phyloP scores from a whole-genome alignment of 1,284 basidiomycete genomes.

The Ustilago curta region DNA sequence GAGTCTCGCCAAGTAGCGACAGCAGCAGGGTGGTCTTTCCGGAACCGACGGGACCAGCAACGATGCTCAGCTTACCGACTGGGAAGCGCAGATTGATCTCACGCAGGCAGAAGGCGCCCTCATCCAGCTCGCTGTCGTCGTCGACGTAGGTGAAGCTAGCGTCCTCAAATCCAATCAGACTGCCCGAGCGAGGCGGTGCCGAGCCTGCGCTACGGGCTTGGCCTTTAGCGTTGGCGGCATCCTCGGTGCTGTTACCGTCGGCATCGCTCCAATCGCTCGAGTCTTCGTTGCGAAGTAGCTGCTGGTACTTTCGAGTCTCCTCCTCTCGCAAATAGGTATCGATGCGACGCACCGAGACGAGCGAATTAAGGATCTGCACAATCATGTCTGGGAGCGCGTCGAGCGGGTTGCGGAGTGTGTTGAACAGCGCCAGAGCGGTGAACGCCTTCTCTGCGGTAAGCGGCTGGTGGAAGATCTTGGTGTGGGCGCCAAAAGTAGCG shows the following conservation, averaged over 20 bases:
- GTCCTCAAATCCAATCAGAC: slow-evolving; percentile 72
- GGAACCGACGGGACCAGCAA: slow-evolving; percentile 75
- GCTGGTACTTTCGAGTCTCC: slow-evolving; percentile 74
- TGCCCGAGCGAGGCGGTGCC: neutral
- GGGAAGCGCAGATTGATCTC: slow-evolving; percentile 75
- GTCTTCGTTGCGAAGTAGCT: slow-evolving; percentile 70
- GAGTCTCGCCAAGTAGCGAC: slow-evolving; percentile 75
- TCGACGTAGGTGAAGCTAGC: slow-evolving; percentile 71
- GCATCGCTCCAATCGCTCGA: slow-evolving; percentile 59
- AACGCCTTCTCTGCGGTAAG: slow-evolving; percentile 72
- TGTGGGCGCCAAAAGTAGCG: slow-evolving; percentile 77
- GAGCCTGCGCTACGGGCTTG: slow-evolving; percentile 4
- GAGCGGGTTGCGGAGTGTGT: slow-evolving; percentile 61
- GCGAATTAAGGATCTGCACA: slow-evolving; percentile 71
- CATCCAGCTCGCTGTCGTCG: slow-evolving; percentile 39
- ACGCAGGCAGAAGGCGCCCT: slow-evolving; percentile 70
- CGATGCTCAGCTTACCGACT: slow-evolving; percentile 74
- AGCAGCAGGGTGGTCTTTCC: slow-evolving; percentile 72
- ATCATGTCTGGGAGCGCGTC: slow-evolving; percentile 69
- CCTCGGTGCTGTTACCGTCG: slow-evolving; percentile 22
- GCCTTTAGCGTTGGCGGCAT: neutral
- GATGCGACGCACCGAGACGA: slow-evolving; percentile 68
- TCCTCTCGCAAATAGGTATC: slow-evolving; percentile 73
- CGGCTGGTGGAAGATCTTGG: slow-evolving; percentile 71
- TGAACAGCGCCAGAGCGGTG: slow-evolving; percentile 74